These are phyloP conservation scores for Euryodendron excelsum DNA, from an alignment of 148 eudicot genomes.

Conservation along the genomic window DNA sequence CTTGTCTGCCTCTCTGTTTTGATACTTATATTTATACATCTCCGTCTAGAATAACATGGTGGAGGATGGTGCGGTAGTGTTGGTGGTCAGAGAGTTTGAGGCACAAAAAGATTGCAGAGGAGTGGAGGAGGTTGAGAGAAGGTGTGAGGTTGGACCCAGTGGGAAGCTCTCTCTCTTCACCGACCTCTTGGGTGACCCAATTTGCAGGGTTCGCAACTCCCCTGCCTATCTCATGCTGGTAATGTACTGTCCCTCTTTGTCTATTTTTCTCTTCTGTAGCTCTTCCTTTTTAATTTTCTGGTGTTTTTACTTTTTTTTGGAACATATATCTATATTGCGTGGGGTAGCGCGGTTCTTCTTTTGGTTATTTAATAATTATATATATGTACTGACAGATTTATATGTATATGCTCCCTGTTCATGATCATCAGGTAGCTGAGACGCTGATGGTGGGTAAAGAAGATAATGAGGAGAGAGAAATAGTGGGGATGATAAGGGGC, in stretches of 20 bases:
- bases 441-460: constrained; percentile 28
- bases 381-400: background rate
- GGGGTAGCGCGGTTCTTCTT: too few relatives aligned
- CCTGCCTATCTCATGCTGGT: constrained; percentile 93
- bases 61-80: constrained; percentile 4
- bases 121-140: constrained; percentile 68
- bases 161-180: constrained; percentile 71
- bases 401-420: background rate
- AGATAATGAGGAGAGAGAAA: constrained; percentile 31
- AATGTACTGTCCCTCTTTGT: background rate
- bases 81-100: constrained; percentile 59
- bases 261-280: background rate
- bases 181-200: constrained; percentile 85
- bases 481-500: constrained; percentile 92
- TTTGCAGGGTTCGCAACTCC: constrained; percentile 84
- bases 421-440: constrained; percentile 62
- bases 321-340: too few relatives aligned
- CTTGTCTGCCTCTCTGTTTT: background rate
- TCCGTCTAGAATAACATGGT: background rate
- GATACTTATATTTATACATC: background rate
- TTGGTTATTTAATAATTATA: background rate
- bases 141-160: constrained; percentile 80
- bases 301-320: too few relatives aligned
- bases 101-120: constrained; percentile 36
- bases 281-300: background rate